Base-by-base conservation (phyloP, 1,284 basidiomycete species). In the Dichomitus squalens region DNA sequence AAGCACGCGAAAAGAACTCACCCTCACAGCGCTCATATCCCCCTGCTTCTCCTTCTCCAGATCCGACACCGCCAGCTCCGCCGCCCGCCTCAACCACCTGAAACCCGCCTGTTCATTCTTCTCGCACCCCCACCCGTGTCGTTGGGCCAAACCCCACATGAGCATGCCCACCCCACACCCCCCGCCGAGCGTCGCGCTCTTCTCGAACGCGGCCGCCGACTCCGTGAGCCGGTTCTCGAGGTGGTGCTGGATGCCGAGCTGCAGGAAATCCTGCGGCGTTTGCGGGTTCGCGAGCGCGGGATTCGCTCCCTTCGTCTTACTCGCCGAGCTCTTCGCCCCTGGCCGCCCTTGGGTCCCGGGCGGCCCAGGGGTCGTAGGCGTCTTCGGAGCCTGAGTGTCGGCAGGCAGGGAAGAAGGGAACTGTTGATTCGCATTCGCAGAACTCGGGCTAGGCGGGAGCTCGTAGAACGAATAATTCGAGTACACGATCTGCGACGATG, bases 91-190 rank as follows among this genome's bases (percentile, higher is more conserved):
- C 64, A 96, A 76, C 91, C 93, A 96, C 65, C 83, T 84, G 72
- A 96, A 96, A 1, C 86, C 94, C 43, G 77, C 75, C 67, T 80
- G 82, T 68, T 93, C 91, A 64, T 92, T 85, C 79, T 90, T 90
- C 65, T 79, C 73, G 60, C 86, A 87, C 3, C 92, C 94, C 94
- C 94, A 96, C 0, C 93, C 94, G 72, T 95, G 92, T 49, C 94
- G 79, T 63, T 95, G 74, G n/a, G 92, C 80, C 49, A 96, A 77
- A 1, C 94, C 94, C 82, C 90, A 95, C 92, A 96, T 94, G 60
- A 95, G 76, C 93, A 95, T 95, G 12, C 94, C 94, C 2, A 92
- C 86, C 2, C 89, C 90, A 70, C 90, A 94, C 1, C 93, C 94
- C 2, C 92, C 93, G 36, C 81, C 75, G 53, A 85, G 75, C 52